Percentiles rank a stretch among this genome's conserved stretches.
phyloP scores from a whole-genome alignment of 2,329 filamentous ascomycete genomes.

The Phialophora expanda region DNA sequence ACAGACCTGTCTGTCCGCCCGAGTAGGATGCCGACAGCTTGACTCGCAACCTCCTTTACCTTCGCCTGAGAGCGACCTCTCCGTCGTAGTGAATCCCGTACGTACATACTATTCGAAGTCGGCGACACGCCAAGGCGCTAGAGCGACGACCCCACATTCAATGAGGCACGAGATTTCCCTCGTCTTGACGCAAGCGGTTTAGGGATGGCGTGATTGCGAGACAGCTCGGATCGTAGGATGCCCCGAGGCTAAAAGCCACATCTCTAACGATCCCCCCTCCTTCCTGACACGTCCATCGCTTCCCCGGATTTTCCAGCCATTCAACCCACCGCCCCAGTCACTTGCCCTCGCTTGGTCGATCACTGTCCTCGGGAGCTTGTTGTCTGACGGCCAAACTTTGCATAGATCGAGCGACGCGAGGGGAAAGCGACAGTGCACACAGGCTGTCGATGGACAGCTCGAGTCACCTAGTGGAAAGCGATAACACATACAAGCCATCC shows the following conservation, averaged over 20 bases:
- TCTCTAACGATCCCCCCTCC: slow-evolving; percentile 16
- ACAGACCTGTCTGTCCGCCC: neutral
- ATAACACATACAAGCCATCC: neutral
- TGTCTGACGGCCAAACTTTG: neutral
- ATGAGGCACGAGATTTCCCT: neutral
- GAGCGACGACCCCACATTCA: neutral
- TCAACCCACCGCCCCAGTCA: slow-evolving; percentile 11
- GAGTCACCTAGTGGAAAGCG: neutral
- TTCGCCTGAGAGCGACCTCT: too few relatives aligned
- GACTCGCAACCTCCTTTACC: neutral
- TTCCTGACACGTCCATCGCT: slow-evolving; percentile 16
- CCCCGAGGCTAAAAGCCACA: slow-evolving; percentile 27
- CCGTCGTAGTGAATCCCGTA: too few relatives aligned
- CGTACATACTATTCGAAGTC: neutral
- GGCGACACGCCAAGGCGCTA: neutral
- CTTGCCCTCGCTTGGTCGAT: slow-evolving; percentile 9
- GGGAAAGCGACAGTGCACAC: neutral
- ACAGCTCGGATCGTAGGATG: neutral
- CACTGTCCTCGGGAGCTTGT: neutral
- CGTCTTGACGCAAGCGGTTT: neutral
- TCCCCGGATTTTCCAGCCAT: slow-evolving; percentile 16
- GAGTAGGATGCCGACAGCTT: too few relatives aligned
- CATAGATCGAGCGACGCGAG: neutral
- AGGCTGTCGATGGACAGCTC: neutral
- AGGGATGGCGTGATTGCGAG: neutral